Percentiles rank a stretch among this genome's conserved stretches.
Evolutionary conservation across 2,329 filamentous ascomycete genomes (phyloP).

Genomic region (Pseudogymnoascus sp.): DNA sequence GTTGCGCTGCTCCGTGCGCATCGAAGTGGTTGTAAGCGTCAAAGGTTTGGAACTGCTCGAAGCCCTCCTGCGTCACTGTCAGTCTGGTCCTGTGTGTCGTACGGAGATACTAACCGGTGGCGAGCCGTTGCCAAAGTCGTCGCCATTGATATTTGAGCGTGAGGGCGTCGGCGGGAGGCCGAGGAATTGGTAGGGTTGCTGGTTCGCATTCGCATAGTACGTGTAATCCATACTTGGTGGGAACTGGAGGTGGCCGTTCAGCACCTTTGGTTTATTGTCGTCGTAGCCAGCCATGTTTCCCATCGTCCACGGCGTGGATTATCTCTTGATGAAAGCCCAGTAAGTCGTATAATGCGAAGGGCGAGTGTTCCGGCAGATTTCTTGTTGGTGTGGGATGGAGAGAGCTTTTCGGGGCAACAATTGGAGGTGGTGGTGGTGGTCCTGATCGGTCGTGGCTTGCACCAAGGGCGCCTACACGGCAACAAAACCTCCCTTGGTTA

Average conservation of each 20-base stretch:
- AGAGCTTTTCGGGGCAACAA: not conserved
- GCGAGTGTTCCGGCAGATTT: not conserved
- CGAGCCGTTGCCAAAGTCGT: constrained; percentile 37
- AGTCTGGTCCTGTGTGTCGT: constrained; percentile 19
- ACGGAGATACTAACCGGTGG: constrained; percentile 27
- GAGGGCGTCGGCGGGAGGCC: constrained; percentile 33
- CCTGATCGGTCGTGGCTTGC: not conserved
- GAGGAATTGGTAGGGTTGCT: constrained; percentile 41
- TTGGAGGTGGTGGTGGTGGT: not conserved
- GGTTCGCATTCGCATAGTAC: constrained; percentile 38
- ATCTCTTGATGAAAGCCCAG: not conserved
- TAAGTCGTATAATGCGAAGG: not conserved
- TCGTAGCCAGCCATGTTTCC: constrained; percentile 1
- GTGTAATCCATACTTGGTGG: constrained; percentile 44
- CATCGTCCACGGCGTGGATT: not conserved
- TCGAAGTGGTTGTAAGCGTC: constrained; percentile 22
- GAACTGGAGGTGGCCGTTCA: not conserved
- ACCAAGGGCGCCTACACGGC: not conserved
- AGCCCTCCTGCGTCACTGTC: constrained; percentile 20
- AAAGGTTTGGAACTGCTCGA: constrained; percentile 24
- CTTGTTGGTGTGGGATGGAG: not conserved
- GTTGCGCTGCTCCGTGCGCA: constrained; percentile 16
- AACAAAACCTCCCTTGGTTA: not conserved
- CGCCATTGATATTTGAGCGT: constrained; percentile 30
- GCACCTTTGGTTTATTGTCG: not conserved